These are phyloP conservation scores for Astrothelium subdiscretum DNA, from an alignment of 495 filamentous ascomycete species.

Conservation along the genomic window DNA sequence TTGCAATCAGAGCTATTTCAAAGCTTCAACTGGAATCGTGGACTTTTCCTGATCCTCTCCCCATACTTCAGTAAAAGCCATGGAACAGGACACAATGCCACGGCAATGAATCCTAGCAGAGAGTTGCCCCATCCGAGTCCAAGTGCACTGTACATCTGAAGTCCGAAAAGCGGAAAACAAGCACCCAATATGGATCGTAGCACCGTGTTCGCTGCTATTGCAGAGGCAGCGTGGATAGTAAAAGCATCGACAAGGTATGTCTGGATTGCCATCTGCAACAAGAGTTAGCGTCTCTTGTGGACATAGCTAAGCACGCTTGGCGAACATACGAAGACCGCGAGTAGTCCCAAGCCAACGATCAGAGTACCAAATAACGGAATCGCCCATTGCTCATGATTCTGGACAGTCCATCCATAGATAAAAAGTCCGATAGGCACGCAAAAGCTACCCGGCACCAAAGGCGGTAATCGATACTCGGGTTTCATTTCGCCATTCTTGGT, in stretches of 20 bases:
- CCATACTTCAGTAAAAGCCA: slow-evolving; percentile 24
- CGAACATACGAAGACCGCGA: slow-evolving; percentile 20
- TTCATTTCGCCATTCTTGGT: slow-evolving; percentile 23
- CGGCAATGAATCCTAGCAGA: slow-evolving; percentile 23
- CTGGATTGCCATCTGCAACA: slow-evolving; percentile 23
- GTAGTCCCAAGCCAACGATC: slow-evolving; percentile 24
- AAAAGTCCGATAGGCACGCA: slow-evolving; percentile 27
- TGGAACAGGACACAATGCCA: slow-evolving; percentile 25
- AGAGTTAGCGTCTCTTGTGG: background rate
- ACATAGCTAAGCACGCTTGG: background rate
- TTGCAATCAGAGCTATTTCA: slow-evolving; percentile 3
- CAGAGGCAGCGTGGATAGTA: slow-evolving; percentile 25
- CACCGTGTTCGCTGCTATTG: slow-evolving; percentile 29
- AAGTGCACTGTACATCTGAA: slow-evolving; percentile 25
- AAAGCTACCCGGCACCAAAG: slow-evolving; percentile 23
- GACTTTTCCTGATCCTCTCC: slow-evolving; percentile 28
- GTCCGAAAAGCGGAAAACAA: slow-evolving; percentile 24
- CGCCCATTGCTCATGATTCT: slow-evolving; percentile 28
- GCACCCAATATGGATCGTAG: slow-evolving; percentile 25
- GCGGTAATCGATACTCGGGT: slow-evolving; percentile 28
- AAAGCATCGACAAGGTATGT: slow-evolving; percentile 30
- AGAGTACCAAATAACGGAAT: slow-evolving; percentile 27
- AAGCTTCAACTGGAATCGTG: slow-evolving; percentile 25
- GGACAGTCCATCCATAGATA: slow-evolving; percentile 27
- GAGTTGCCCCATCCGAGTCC: slow-evolving; percentile 31